A percentile compares a stretch with the other conserved stretches of the same genome.
These are phyloP conservation scores for Microglena sp. DNA, from an alignment of 139 green algal genomes.

Conservation along the genomic window DNA sequence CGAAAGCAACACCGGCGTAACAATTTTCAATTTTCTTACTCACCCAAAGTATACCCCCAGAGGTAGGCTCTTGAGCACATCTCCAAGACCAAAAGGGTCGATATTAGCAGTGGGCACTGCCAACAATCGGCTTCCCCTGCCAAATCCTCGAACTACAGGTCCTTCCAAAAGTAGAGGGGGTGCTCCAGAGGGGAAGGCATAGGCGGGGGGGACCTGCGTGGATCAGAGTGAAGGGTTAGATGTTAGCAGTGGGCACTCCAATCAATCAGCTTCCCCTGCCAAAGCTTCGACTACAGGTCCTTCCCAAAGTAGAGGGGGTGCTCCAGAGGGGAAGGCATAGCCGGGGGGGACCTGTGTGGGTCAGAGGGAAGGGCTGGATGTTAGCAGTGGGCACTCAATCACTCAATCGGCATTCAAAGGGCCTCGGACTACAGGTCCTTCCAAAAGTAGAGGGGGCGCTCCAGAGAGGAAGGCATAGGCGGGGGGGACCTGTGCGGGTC, in stretches of 20 bases:
- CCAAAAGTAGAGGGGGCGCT: no score
- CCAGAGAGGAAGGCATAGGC: no score
- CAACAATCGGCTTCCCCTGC: conserved; percentile 77
- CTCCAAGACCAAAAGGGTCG: conserved; percentile 37
- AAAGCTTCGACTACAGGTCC: conserved; percentile 66
- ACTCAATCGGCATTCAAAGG: conserved; percentile 75
- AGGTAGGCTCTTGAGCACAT: conserved; percentile 37
- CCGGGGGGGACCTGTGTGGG: no score
- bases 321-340: no score
- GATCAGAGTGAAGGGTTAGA: conserved; percentile 48
- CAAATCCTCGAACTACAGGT: conserved; percentile 66
- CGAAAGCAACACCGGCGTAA: no score
- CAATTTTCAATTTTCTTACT: background rate
- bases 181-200: conserved; percentile 8
- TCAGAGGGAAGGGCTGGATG: conserved; percentile 52
- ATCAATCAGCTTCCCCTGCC: conserved; percentile 79
- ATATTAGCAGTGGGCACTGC: conserved; percentile 87
- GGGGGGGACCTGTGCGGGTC: no score
- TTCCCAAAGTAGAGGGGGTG: conserved; percentile 20
- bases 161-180: conserved; percentile 32
- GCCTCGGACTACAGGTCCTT: conserved; percentile 58
- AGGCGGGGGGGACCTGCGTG: conserved; percentile 27
- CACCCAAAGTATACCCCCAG: conserved; percentile 90
- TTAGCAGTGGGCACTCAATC: conserved; percentile 88
- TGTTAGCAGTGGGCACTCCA: conserved; percentile 84